phyloP scores from a whole-genome alignment of 2,329 filamentous ascomycete genomes.

The Aureobasidium musti region DNA sequence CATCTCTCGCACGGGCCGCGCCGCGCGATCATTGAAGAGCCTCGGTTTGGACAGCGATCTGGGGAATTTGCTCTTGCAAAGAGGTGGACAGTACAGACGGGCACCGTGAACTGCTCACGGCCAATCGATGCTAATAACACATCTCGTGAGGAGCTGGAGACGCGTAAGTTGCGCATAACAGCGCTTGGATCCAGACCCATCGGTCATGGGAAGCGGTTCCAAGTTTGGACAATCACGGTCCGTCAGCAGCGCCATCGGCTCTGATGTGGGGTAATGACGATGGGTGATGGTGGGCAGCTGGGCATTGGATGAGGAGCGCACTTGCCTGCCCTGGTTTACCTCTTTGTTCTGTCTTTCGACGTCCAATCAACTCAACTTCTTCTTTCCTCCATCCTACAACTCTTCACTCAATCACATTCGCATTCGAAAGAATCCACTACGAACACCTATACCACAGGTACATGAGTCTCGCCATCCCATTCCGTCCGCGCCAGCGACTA shows the following conservation, averaged over 20 bases:
- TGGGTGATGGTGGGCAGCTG: slow-evolving; percentile 7
- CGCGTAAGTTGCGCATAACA: slow-evolving; percentile 5
- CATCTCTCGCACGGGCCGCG: slow-evolving; percentile 16
- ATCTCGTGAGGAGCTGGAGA: not conserved
- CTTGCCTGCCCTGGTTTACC: slow-evolving; percentile 20
- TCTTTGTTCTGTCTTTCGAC: slow-evolving; percentile 21
- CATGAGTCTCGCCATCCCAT: slow-evolving; percentile 1
- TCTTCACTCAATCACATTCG: not conserved
- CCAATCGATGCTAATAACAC: not conserved
- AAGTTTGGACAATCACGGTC: slow-evolving; percentile 13
- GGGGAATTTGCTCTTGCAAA: not conserved
- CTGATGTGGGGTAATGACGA: slow-evolving; percentile 23
- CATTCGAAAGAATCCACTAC: not conserved
- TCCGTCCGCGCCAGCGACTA: not conserved
- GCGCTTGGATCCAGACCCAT: not conserved
- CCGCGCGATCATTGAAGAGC: not conserved
- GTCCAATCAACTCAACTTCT: not conserved
- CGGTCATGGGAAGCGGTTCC: slow-evolving; percentile 9
- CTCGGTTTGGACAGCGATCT: slow-evolving; percentile 20
- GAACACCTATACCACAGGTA: slow-evolving; percentile 10
- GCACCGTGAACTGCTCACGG: not conserved
- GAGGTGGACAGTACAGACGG: not conserved
- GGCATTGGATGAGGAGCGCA: slow-evolving; percentile 20
- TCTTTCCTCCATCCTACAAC: slow-evolving; percentile 9
- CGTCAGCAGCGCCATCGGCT: slow-evolving; percentile 22